Evolutionary conservation across 345 rosid species (phyloP).

Genomic region (Rhizophora mangle): DNA sequence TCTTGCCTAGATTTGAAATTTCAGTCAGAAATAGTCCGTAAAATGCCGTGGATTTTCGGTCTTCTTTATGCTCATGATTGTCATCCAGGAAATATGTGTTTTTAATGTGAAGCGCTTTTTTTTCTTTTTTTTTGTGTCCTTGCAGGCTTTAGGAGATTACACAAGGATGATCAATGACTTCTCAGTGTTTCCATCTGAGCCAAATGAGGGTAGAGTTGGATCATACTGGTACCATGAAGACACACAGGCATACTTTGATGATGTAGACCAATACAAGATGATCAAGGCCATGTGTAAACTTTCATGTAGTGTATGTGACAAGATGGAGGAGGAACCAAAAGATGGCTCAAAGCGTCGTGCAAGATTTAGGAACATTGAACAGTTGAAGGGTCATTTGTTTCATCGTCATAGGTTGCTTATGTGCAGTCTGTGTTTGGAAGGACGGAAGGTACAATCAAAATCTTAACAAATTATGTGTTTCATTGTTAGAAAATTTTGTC

Average conservation of each 20-base stretch:
- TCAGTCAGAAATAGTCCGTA: too few relatives aligned
- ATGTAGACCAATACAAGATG: constrained; percentile 88
- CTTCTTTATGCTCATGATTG: too few relatives aligned
- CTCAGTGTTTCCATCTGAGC: constrained; percentile 65
- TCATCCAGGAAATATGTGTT: too few relatives aligned
- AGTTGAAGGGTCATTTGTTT: constrained; percentile 88
- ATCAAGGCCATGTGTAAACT: constrained; percentile 98
- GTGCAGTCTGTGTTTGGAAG: constrained; percentile 93
- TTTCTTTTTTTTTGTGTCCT: not conserved
- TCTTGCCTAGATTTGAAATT: too few relatives aligned
- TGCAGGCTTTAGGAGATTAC: constrained; percentile 88
- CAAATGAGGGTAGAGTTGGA: constrained; percentile 77
- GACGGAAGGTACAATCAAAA: constrained; percentile 60
- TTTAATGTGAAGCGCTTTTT: not conserved
- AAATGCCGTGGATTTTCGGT: too few relatives aligned
- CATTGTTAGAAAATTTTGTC: constrained; percentile 1
- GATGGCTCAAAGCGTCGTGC: constrained; percentile 58
- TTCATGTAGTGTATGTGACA: constrained; percentile 83
- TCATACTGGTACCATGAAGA: constrained; percentile 85
- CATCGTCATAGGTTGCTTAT: constrained; percentile 74
- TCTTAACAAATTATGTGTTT: not conserved
- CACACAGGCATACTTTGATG: constrained; percentile 84
- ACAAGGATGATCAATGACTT: constrained; percentile 88
- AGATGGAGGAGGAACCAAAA: constrained; percentile 50
- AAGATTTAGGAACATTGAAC: constrained; percentile 77